Conservation (phyloP, 441 rosid genomes). For the Arabidopsis lyrata region DNA sequence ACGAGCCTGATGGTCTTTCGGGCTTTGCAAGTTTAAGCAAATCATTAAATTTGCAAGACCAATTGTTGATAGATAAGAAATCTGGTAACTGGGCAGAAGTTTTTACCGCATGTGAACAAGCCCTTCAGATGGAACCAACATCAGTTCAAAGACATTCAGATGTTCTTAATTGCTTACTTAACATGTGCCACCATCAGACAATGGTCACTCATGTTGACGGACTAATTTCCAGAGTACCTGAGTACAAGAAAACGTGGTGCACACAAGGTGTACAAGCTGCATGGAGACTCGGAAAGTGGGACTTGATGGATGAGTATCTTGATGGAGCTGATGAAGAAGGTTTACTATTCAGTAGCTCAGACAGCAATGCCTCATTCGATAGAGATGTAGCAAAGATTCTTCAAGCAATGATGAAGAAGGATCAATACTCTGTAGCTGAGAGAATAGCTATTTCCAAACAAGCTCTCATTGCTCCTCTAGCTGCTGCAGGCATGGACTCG, state of each 20-base stretch:
- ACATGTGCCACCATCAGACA: conserved; percentile 99
- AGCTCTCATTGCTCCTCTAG: conserved; percentile 97
- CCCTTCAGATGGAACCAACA: conserved; percentile 96
- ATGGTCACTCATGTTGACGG: conserved; percentile 99
- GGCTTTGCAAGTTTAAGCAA: conserved; percentile 94
- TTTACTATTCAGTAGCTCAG: conserved; percentile 89
- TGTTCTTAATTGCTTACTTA: conserved; percentile 91
- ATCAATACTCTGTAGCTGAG: conserved; percentile 83
- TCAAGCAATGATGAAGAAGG: conserved; percentile 94
- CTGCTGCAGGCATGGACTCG: conserved; percentile 99
- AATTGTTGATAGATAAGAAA: conserved; percentile 86
- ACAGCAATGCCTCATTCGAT: conserved; percentile 97
- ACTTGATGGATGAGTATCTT: conserved; percentile 98
- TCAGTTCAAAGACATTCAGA: conserved; percentile 97
- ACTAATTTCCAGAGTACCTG: conserved; percentile 88
- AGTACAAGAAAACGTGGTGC: conserved; percentile 98
- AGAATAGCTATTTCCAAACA: conserved; percentile 90
- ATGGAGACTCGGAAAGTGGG: conserved; percentile 99
- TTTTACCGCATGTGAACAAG: conserved; percentile 96
- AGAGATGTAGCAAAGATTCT: conserved; percentile 98
- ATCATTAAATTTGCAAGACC: conserved; percentile 88
- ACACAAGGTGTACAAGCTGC: conserved; percentile 99
- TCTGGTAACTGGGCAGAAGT: conserved; percentile 99
- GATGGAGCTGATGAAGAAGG: conserved; percentile 91
- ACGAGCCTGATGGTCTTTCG: conserved; percentile 96